phyloP scores from a whole-genome alignment of 805 yeast genomes.

The Yueomyces sinensis region DNA sequence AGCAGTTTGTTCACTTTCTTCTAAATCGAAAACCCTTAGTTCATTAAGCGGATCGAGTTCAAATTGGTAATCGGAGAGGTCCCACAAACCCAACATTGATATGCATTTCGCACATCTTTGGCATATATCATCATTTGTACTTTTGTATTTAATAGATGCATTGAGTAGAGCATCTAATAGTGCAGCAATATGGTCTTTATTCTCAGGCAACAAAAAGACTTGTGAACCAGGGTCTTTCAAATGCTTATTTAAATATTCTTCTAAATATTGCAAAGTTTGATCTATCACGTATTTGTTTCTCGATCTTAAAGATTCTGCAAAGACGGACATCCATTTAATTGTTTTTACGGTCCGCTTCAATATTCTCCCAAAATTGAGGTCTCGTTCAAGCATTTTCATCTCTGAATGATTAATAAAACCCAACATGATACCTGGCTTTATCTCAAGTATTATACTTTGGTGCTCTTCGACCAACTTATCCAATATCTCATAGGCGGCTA shows the following conservation, averaged over 20 bases:
- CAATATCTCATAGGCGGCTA: conserved; percentile 40
- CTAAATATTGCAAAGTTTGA: conserved; percentile 57
- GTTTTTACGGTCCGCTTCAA: conserved; percentile 15
- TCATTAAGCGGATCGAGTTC: conserved; percentile 20
- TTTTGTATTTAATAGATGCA: conserved; percentile 43
- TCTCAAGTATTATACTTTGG: conserved; percentile 8
- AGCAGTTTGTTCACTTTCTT: conserved; percentile 45
- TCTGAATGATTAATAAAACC: conserved; percentile 50
- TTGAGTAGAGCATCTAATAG: conserved; percentile 42
- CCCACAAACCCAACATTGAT: conserved; percentile 67
- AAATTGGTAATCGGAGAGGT: conserved; percentile 40
- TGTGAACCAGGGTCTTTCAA: conserved; percentile 32
- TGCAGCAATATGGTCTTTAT: conserved; percentile 27
- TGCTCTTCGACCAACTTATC: conserved; percentile 16
- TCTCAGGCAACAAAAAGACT: conserved; percentile 26
- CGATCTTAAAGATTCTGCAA: conserved; percentile 16
- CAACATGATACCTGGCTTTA: conserved; percentile 39
- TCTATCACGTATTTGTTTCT: conserved; percentile 44
- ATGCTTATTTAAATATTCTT: conserved; percentile 36
- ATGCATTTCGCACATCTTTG: conserved; percentile 54
- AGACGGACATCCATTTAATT: conserved; percentile 15
- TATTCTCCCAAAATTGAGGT: conserved; percentile 39
- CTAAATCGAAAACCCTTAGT: conserved; percentile 47
- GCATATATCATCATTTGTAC: conserved; percentile 35
- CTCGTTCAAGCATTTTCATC: conserved; percentile 37